A percentile compares a stretch with the other conserved stretches of the same genome.
Conservation (phyloP, 2,329 filamentous ascomycete species). For the Polytolypa hystricis region DNA sequence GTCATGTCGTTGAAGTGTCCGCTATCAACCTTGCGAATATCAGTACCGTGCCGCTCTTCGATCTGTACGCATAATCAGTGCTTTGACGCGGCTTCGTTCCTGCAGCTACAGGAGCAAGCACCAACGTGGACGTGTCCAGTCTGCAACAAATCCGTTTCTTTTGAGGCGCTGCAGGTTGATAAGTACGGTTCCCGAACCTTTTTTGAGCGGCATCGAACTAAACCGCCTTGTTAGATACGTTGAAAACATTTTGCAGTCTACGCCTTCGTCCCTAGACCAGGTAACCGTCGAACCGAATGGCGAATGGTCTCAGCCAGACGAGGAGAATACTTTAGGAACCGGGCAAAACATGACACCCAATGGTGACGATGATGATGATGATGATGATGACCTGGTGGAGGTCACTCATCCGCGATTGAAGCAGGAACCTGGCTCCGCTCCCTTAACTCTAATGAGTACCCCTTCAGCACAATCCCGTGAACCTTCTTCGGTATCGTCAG, state of each 20-base stretch:
- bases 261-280: slow-evolving; percentile 61
- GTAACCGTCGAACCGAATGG: slow-evolving; percentile 86
- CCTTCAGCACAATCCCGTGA: slow-evolving; percentile 27
- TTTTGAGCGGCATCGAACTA: slow-evolving; percentile 6
- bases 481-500: slow-evolving; percentile 29
- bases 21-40: slow-evolving; percentile 72
- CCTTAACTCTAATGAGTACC: slow-evolving; percentile 19
- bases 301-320: slow-evolving; percentile 51
- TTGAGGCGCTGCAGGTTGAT: slow-evolving; percentile 74
- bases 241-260: slow-evolving; percentile 69
- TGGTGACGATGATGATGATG: slow-evolving; percentile 37
- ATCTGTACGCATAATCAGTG: slow-evolving; percentile 85
- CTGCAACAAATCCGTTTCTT: slow-evolving; percentile 73
- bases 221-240: slow-evolving; percentile 53
- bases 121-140: slow-evolving; percentile 96
- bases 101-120: slow-evolving; percentile 89
- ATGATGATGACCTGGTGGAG: slow-evolving; percentile 42
- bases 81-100: slow-evolving; percentile 84
- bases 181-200: slow-evolving; percentile 47
- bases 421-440: slow-evolving; percentile 20
- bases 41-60: slow-evolving; percentile 65
- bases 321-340: slow-evolving; percentile 29
- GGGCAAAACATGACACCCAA: slow-evolving; percentile 27
- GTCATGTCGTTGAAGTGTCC: slow-evolving; percentile 90
- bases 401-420: slow-evolving; percentile 33